Evolutionary conservation across 768 basidiomycete genomes (phyloP), one percentile per base, ranked within the genome.

Genomic region (Serendipita sp.): DNA sequence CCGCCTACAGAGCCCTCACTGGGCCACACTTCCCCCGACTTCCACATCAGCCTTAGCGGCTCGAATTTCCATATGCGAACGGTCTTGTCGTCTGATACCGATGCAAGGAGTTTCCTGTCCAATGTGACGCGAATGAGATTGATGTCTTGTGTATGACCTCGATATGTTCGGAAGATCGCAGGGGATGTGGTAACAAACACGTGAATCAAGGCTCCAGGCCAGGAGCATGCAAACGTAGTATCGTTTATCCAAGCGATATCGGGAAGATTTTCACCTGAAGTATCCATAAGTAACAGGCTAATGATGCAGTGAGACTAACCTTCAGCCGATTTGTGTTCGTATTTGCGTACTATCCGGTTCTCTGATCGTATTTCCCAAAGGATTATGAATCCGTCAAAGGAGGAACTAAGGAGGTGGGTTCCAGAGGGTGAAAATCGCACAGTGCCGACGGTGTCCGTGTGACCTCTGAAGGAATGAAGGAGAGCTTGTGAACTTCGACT

Each of bases 371-470:
- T 78, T 69, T 91, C 82, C 88, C 89, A 92, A 5, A 91, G 77
- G 69, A 87, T 88, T 3, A 84, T 78, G 2, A 84, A 86, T 5
- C 83, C 82, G 70, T 92, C 90, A 62, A 90, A 70, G 72, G 90
- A 89, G 2, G 85, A 88, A 8, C 87, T 85, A 48, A 85, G 73
- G 62, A 92, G 75, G 82, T 84, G 87, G 62, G 79, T 78, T 3
- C 89, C 87, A 40, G 81, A 79, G 66, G 78, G 81, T 11, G 88
- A 91, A 69, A 91, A 92, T 64, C 82, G 80, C 50, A 83, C 80
- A 58, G 44, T 15, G 37, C 18, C 5, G 63, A 34, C 48, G 27
- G 36, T 27, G 37, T 5, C 52, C 75, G 72, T 36, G 46, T 33
- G 34, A 29, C 40, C 33, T 52, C 23, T 75, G 87, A 87, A 80